Percentiles rank a stretch among this genome's conserved stretches.
phyloP scores from a whole-genome alignment of 257 asterid species.

The Echites panduratus region DNA sequence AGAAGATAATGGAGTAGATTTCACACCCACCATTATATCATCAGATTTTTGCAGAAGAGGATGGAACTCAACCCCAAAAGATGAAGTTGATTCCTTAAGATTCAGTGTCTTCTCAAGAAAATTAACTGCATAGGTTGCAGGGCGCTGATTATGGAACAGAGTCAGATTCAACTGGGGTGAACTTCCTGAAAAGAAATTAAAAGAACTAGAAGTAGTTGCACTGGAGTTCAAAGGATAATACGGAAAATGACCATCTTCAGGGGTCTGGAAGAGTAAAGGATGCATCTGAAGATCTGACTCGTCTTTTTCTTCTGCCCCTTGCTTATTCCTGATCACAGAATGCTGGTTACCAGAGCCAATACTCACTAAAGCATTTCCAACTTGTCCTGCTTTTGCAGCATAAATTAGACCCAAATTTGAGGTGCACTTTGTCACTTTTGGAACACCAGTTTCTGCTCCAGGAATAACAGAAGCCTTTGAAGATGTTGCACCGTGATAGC shows the following conservation, averaged over 20 bases:
- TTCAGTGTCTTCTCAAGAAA: slow-evolving; percentile 56
- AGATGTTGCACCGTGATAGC: slow-evolving; percentile 39
- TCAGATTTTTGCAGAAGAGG: slow-evolving; percentile 75
- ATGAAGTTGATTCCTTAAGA: slow-evolving; percentile 38
- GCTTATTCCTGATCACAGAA: slow-evolving; percentile 28
- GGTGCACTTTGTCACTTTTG: slow-evolving; percentile 19
- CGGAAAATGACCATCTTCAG: slow-evolving; percentile 54
- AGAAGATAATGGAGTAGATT: slow-evolving; percentile 29
- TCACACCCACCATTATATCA: slow-evolving; percentile 30
- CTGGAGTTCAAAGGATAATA: slow-evolving; percentile 35
- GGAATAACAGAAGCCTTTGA: slow-evolving; percentile 25
- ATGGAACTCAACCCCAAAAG: slow-evolving; percentile 61
- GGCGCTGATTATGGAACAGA: slow-evolving; percentile 68
- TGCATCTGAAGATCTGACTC: slow-evolving; percentile 81
- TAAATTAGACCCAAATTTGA: slow-evolving; percentile 23
- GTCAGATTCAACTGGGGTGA: slow-evolving; percentile 69
- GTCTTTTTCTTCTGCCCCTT: slow-evolving; percentile 38
- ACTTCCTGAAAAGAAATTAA: slow-evolving; percentile 53
- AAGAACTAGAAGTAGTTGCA: slow-evolving; percentile 40
- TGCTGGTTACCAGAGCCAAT: slow-evolving; percentile 30
- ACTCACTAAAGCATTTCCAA: slow-evolving; percentile 19
- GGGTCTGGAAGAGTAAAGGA: slow-evolving; percentile 79
- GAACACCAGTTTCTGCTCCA: slow-evolving; percentile 25
- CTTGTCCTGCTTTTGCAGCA: slow-evolving; percentile 29
- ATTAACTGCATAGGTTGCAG: slow-evolving; percentile 55